phyloP scores from a whole-genome alignment of 2,329 filamentous ascomycete genomes.

The Chaetomiaceae sp. region DNA sequence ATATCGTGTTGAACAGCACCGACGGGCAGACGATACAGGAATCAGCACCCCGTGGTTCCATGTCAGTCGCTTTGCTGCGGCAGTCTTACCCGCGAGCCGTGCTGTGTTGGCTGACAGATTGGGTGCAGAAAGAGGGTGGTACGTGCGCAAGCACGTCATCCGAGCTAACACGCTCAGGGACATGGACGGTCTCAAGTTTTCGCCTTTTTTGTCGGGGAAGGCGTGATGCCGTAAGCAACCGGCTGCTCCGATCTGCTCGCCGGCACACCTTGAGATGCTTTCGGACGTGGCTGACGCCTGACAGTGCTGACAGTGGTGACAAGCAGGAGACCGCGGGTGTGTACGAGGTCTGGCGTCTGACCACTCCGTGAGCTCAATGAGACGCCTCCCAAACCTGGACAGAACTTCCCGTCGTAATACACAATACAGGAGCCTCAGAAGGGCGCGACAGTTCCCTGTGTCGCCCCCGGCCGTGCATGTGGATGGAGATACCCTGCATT shows the following conservation, averaged over 20 bases:
- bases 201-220: neutral
- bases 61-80: too few relatives aligned
- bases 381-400: neutral
- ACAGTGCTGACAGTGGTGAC: too few relatives aligned
- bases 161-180: slow-evolving; percentile 18
- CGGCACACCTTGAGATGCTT: neutral
- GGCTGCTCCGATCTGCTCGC: neutral
- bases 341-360: neutral
- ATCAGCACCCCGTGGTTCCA: too few relatives aligned
- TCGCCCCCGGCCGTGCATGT: too few relatives aligned
- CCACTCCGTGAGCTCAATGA: neutral
- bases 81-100: too few relatives aligned
- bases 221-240: neutral
- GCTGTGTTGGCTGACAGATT: too few relatives aligned
- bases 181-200: slow-evolving; percentile 8
- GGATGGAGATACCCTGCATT: neutral
- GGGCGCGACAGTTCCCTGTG: too few relatives aligned
- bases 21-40: too few relatives aligned
- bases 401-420: too few relatives aligned
- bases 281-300: neutral
- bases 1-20: too few relatives aligned
- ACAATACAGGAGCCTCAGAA: too few relatives aligned
- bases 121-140: slow-evolving; percentile 1
- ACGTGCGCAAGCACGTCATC: slow-evolving; percentile 23
- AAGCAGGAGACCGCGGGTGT: neutral